Base-by-base conservation (phyloP, 1,139 yeast genomes). In the Candida pseudocylindracea region DNA sequence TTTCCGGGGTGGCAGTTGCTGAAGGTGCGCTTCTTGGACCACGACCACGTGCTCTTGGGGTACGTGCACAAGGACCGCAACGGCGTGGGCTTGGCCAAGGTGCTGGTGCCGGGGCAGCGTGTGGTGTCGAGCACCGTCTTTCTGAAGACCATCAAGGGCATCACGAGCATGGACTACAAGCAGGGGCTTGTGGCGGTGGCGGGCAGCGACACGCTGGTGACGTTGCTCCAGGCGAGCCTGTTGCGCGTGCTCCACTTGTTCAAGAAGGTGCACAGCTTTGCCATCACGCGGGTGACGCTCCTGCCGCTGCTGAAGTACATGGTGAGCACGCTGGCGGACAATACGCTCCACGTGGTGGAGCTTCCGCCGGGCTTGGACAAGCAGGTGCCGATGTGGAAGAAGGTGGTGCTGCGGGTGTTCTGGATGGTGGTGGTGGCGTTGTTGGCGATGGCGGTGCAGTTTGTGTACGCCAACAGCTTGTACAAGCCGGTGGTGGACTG, bases 241-340 rank as follows among this genome's bases (percentile, higher is more conserved):
- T 63, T 79, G 36, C 57, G 60, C 32, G 52, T 60, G 9, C 44
- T 71, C 30, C 63, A 63, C 36, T 52, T 61, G 7, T 56, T 72
- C 37, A 60, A 62, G 33, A 65, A 73, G 38, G 71, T 74, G 32
- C 96, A 85, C 48, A 57, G 64, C 8, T 78, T 80, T 50, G 88
- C 93, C 9, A 72, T 85, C 34, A 85, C 95, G 0, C 63, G 68
- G 33, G 67, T 80, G 9, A 58, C 69, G 1, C 70, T 83, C 38
- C 72, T 80, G 11, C 74, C 80, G 8, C 64, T 70, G 42, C 85
- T 88, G 10, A 54, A 64, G 30, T 57, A 64, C 35, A 54, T 83
- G 33, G 92, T 85, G 1, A 67, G 85, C 11, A 76, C 73, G 0
- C 75, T 93, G 32, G 92, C 91, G 2, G 80, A 92, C 2, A 75